Evolutionary conservation across 192 early-diverging fungal species (phyloP).

Genomic region (Gonapodya prolifera): DNA sequence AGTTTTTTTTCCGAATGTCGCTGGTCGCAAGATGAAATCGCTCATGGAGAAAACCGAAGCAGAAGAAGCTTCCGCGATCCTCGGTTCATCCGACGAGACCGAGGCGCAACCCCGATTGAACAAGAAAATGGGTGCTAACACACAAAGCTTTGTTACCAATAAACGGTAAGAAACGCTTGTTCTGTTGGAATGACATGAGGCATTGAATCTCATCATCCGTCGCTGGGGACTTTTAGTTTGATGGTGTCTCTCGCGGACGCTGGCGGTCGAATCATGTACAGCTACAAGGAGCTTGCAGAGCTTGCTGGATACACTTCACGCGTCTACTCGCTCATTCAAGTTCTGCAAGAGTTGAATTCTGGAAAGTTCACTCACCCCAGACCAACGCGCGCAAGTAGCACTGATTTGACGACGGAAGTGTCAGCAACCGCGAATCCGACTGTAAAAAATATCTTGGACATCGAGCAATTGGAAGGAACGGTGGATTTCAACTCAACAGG

Average conservation of each 20-base stretch:
- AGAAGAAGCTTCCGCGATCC: too few species aligned
- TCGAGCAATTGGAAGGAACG: too few species aligned
- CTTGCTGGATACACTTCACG: slow-evolving; percentile 78
- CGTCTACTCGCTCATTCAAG: slow-evolving; percentile 73
- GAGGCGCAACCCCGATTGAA: neutral
- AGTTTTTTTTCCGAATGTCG: slow-evolving; percentile 58
- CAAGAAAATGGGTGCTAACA: slow-evolving; percentile 32
- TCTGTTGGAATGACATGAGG: neutral
- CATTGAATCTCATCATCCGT: neutral
- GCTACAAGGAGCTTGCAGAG: slow-evolving; percentile 85
- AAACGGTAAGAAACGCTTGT: slow-evolving; percentile 34
- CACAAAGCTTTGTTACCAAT: slow-evolving; percentile 83
- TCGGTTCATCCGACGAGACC: neutral
- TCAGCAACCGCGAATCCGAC: too few species aligned
- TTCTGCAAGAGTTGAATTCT: slow-evolving; percentile 54
- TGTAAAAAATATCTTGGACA: too few species aligned
- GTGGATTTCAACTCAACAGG: too few species aligned
- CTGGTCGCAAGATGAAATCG: slow-evolving; percentile 17
- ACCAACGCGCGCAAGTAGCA: neutral
- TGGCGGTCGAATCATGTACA: slow-evolving; percentile 92
- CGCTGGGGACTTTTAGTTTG: slow-evolving; percentile 31
- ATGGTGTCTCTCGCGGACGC: slow-evolving; percentile 85
- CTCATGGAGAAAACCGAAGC: too few species aligned
- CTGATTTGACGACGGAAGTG: too few species aligned
- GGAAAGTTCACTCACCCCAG: slow-evolving; percentile 16